These are phyloP conservation scores for Beta vulgaris DNA, from an alignment of 148 eudicot species.

Conservation along the genomic window DNA sequence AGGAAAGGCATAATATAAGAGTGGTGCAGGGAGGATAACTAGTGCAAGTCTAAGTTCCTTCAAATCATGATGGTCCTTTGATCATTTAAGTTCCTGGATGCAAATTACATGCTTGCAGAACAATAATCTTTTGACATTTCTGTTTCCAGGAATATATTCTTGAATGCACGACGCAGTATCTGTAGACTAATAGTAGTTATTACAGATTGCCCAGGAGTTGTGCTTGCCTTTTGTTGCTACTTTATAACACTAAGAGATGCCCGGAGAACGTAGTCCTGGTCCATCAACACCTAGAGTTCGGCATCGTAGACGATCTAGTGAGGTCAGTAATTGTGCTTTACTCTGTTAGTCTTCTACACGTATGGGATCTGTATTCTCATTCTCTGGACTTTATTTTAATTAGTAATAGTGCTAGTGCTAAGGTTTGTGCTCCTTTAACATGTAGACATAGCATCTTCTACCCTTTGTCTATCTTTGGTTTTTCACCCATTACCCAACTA, in stretches of 20 bases:
- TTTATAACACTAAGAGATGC: conserved; percentile 9
- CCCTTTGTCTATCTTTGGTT: no score
- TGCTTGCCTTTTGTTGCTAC: neutral
- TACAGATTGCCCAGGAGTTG: neutral
- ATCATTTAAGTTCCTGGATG: neutral
- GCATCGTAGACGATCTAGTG: conserved; percentile 15
- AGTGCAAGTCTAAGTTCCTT: no score
- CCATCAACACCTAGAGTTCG: conserved; percentile 21
- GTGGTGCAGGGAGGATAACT: no score
- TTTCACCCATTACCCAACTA: no score
- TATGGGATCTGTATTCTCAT: neutral
- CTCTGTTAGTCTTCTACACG: neutral
- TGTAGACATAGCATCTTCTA: no score
- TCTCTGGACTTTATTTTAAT: neutral
- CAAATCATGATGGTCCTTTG: no score
- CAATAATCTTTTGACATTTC: no score
- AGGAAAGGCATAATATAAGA: no score
- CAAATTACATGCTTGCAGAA: no score
- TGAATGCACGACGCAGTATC: neutral
- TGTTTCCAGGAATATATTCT: no score
- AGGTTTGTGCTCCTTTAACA: neutral
- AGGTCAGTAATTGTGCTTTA: conserved; percentile 12
- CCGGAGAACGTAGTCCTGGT: conserved; percentile 8
- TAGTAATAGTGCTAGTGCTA: neutral
- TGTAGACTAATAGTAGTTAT: neutral